A percentile compares a stretch with the other conserved stretches of the same genome.
Conservation (phyloP, 306 rosid species). For the Sphenostylis stenocarpa region DNA sequence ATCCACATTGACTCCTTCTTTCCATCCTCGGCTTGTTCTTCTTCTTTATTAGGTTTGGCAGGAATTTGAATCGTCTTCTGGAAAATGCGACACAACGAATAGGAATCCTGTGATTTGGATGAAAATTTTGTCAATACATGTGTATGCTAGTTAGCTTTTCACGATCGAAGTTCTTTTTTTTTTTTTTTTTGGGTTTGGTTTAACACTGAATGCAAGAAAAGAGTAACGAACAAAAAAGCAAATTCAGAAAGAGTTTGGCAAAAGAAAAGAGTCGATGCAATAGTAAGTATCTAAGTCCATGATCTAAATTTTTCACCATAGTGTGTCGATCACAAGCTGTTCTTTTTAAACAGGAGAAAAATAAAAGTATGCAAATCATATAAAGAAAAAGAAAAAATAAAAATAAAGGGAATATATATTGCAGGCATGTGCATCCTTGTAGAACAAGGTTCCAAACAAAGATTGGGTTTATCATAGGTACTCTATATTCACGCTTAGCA, state of each 20-base stretch:
- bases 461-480: not conserved
- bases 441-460: constrained; percentile 33
- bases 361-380: constrained; percentile 39
- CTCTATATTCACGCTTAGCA: not conserved
- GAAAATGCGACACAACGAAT: constrained; percentile 88
- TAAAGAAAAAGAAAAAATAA: constrained; percentile 40
- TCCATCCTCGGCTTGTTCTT: constrained; percentile 31
- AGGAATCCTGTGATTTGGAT: constrained; percentile 69
- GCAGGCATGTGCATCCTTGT: constrained; percentile 54
- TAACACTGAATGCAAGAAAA: constrained; percentile 19
- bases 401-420: constrained; percentile 33
- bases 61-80: constrained; percentile 69
- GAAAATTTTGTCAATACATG: not conserved
- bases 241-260: constrained; percentile 35
- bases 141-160: not conserved
- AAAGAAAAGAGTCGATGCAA: constrained; percentile 39
- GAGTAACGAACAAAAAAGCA: constrained; percentile 41
- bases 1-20: constrained; percentile 39
- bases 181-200: not conserved
- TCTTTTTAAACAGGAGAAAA: constrained; percentile 38
- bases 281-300: constrained; percentile 39
- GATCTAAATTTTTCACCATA: constrained; percentile 60
- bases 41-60: constrained; percentile 45
- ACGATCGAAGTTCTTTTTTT: not conserved
- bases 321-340: constrained; percentile 51